phyloP scores from a whole-genome alignment of 352 stramenopile species.

The Phytophthora europaea region DNA sequence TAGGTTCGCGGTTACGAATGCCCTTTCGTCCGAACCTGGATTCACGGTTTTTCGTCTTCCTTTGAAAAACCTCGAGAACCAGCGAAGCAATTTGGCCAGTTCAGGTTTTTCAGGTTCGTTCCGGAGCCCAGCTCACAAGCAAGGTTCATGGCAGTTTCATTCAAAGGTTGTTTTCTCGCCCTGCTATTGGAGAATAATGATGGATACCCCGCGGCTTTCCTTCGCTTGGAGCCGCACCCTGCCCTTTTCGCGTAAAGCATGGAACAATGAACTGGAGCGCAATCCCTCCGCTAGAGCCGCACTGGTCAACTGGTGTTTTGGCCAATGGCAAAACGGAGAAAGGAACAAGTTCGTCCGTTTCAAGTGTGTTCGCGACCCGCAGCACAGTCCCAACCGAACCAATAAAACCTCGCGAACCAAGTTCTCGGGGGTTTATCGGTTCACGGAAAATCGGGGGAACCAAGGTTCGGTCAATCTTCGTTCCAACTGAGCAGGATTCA shows the following conservation, averaged over 20 bases:
- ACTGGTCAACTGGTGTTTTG: conserved; percentile 15
- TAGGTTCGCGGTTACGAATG: too few species aligned
- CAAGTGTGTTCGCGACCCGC: background rate
- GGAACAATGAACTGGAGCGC: background rate
- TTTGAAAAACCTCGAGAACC: too few species aligned
- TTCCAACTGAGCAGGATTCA: too few species aligned
- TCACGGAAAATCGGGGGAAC: too few species aligned
- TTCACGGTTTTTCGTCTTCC: too few species aligned
- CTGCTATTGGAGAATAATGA: background rate
- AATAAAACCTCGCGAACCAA: background rate
- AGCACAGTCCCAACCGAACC: conserved; percentile 5
- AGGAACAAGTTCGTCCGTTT: background rate
- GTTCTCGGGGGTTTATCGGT: background rate
- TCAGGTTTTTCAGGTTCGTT: too few species aligned
- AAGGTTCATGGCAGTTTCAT: background rate
- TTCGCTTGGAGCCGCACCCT: background rate
- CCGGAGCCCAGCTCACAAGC: too few species aligned
- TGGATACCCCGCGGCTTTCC: background rate
- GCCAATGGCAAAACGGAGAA: background rate
- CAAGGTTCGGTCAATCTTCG: too few species aligned
- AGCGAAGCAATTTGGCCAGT: too few species aligned
- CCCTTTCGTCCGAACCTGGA: too few species aligned
- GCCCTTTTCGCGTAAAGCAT: background rate
- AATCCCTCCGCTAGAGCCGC: background rate
- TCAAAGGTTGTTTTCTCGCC: background rate